These are phyloP conservation scores for Gyrodon lividus DNA, from an alignment of 768 basidiomycete species.

Conservation along the genomic window DNA sequence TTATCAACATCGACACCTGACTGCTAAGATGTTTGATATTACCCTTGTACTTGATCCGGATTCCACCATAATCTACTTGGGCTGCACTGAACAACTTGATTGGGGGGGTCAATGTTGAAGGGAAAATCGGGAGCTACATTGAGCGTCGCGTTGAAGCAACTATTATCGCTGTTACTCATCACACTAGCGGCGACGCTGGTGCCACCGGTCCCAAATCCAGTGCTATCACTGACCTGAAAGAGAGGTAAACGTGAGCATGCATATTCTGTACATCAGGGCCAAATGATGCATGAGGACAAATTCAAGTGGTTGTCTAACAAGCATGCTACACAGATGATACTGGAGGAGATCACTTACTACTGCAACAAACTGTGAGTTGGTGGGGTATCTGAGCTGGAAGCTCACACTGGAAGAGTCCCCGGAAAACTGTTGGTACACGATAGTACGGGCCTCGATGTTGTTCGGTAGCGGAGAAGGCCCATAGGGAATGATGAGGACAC, in stretches of 20 bases:
- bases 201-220: slow-evolving; percentile 70
- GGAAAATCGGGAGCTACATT: slow-evolving; percentile 53
- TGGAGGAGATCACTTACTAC: slow-evolving; percentile 52
- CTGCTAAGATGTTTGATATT: slow-evolving; percentile 15
- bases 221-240: slow-evolving; percentile 54
- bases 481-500: slow-evolving; percentile 62
- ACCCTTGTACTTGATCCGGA: slow-evolving; percentile 52
- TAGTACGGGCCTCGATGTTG: slow-evolving; percentile 61
- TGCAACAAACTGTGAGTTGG: slow-evolving; percentile 69
- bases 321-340: background rate
- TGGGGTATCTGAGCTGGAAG: slow-evolving; percentile 65
- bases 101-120: slow-evolving; percentile 60
- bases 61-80: slow-evolving; percentile 69
- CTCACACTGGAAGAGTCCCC: slow-evolving; percentile 38
- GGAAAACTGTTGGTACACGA: slow-evolving; percentile 54
- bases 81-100: slow-evolving; percentile 64
- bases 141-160: slow-evolving; percentile 56
- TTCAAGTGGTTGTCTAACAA: background rate
- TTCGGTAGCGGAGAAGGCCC: slow-evolving; percentile 62
- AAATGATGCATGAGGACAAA: background rate
- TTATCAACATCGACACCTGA: background rate
- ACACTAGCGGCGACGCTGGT: slow-evolving; percentile 69
- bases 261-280: background rate
- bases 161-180: slow-evolving; percentile 44
- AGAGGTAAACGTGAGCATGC: background rate